Evolutionary conservation across 2,329 filamentous ascomycete genomes (phyloP).

Genomic region (Fusarium gaditjirri): DNA sequence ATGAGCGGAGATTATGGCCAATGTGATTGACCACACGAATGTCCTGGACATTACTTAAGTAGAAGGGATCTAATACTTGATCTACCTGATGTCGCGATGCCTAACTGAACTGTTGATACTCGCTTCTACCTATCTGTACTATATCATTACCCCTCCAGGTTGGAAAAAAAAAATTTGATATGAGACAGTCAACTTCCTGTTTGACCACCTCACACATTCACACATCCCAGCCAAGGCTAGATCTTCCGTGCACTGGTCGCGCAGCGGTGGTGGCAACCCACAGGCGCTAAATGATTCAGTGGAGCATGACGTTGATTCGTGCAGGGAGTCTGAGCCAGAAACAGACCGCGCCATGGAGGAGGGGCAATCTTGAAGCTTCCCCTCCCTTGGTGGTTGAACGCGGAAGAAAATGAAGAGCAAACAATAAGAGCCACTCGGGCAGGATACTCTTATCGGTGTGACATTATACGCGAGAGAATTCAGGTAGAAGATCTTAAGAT

Average conservation of each 20-base stretch:
- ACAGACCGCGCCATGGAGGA: slow-evolving; percentile 39
- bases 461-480: neutral
- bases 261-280: slow-evolving; percentile 43
- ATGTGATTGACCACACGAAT: neutral
- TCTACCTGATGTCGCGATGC: slow-evolving; percentile 9
- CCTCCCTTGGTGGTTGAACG: slow-evolving; percentile 32
- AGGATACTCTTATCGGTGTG: neutral
- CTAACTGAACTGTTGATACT: neutral
- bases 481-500: neutral
- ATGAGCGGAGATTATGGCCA: slow-evolving; percentile 14
- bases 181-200: slow-evolving; percentile 29
- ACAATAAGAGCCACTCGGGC: neutral
- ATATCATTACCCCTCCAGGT: slow-evolving; percentile 29
- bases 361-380: slow-evolving; percentile 41
- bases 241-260: slow-evolving; percentile 40
- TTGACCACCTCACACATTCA: slow-evolving; percentile 29
- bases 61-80: neutral
- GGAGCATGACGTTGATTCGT: slow-evolving; percentile 49
- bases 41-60: neutral
- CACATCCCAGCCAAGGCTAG: slow-evolving; percentile 25
- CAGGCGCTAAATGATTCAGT: slow-evolving; percentile 32
- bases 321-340: slow-evolving; percentile 38
- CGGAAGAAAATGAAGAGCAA: neutral
- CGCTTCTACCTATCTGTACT: neutral
- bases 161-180: slow-evolving; percentile 13